Evolutionary conservation across 1,139 yeast species (phyloP).

Genomic region (Blastobotrys persicus): DNA sequence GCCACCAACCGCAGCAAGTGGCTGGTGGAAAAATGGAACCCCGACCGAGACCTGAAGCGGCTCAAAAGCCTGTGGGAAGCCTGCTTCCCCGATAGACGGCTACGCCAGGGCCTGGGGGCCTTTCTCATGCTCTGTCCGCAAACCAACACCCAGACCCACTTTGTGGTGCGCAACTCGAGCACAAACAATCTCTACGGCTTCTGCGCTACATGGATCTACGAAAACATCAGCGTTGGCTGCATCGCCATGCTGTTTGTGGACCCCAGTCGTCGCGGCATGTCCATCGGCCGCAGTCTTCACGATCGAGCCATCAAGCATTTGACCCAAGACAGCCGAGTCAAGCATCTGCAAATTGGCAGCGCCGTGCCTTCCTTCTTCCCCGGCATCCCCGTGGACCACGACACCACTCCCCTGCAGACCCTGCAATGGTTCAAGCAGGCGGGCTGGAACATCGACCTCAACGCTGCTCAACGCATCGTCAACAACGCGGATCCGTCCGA

Average conservation of each 20-base stretch:
- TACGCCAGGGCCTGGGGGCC: constrained; percentile 30
- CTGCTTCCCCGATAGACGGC: constrained; percentile 33
- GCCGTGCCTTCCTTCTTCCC: constrained; percentile 52
- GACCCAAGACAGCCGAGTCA: constrained; percentile 46
- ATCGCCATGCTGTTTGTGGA: constrained; percentile 54
- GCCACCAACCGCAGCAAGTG: constrained; percentile 41
- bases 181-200: constrained; percentile 57
- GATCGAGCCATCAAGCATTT: constrained; percentile 55
- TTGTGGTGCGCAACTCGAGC: constrained; percentile 60
- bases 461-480: constrained; percentile 21
- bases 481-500: neutral
- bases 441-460: constrained; percentile 32
- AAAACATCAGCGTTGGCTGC: constrained; percentile 43
- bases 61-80: constrained; percentile 44
- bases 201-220: constrained; percentile 54
- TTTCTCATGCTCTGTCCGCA: constrained; percentile 24
- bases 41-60: constrained; percentile 52
- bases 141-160: constrained; percentile 40
- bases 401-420: constrained; percentile 10
- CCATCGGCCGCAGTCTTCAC: constrained; percentile 58
- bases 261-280: constrained; percentile 54
- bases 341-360: constrained; percentile 47
- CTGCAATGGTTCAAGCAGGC: constrained; percentile 33
- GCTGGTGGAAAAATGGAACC: constrained; percentile 60
- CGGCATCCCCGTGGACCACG: constrained; percentile 35